Percentiles rank a stretch among this genome's conserved stretches.
These are phyloP conservation scores for Cucurbita argyrosperma DNA, from an alignment of 306 rosid species.

Conservation along the genomic window DNA sequence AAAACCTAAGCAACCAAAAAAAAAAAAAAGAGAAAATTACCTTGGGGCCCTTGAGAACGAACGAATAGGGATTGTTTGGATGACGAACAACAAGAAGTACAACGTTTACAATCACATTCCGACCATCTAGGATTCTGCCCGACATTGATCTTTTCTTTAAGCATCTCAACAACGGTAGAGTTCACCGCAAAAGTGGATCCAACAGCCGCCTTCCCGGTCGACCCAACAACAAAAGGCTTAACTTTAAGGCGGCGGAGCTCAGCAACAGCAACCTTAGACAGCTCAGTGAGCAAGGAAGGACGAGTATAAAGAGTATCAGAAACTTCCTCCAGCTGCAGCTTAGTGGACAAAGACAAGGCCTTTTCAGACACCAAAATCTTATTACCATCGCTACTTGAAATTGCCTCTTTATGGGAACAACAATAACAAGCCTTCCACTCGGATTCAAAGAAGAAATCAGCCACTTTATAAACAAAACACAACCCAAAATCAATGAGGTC, in stretches of 20 bases:
- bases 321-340: constrained; percentile 62
- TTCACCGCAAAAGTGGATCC: constrained; percentile 32
- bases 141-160: constrained; percentile 44
- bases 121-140: constrained; percentile 55
- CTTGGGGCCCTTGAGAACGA: constrained; percentile 34
- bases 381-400: constrained; percentile 30
- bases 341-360: constrained; percentile 50
- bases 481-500: constrained; percentile 56
- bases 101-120: constrained; percentile 65
- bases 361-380: constrained; percentile 71
- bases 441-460: constrained; percentile 58
- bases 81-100: constrained; percentile 52
- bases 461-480: constrained; percentile 48
- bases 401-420: constrained; percentile 51
- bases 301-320: constrained; percentile 75
- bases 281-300: constrained; percentile 53
- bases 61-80: constrained; percentile 47
- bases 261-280: constrained; percentile 22
- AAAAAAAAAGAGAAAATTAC: constrained; percentile 8
- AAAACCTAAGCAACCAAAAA: too few relatives aligned
- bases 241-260: too few relatives aligned
- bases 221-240: not conserved
- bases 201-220: not conserved
- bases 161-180: constrained; percentile 67
- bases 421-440: constrained; percentile 82